phyloP scores from a whole-genome alignment of 2,329 filamentous ascomycete species.

The Scopulariopsis brevicaulis region DNA sequence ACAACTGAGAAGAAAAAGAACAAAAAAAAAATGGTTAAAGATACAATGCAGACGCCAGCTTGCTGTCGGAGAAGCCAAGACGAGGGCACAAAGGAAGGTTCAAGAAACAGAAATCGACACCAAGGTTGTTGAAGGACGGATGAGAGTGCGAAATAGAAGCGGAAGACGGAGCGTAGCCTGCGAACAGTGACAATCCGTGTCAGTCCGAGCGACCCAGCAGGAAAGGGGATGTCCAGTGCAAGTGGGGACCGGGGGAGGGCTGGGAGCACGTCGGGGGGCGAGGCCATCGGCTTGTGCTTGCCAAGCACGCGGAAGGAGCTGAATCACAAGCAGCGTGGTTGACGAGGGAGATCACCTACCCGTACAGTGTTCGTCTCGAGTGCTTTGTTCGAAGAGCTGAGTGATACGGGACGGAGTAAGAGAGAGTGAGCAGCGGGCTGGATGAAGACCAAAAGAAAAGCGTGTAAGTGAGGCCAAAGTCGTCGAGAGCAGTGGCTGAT shows the following conservation, averaged over 20 bases:
- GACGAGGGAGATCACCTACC: conserved; percentile 1
- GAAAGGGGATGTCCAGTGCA: background rate
- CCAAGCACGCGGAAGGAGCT: background rate
- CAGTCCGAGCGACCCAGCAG: background rate
- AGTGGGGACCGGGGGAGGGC: background rate
- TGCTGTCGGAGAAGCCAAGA: conserved; percentile 2
- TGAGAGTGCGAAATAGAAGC: background rate
- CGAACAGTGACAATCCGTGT: background rate
- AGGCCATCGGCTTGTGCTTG: background rate
- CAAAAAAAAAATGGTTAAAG: background rate
- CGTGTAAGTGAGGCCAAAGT: background rate
- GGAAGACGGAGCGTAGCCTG: background rate
- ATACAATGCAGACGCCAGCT: conserved; percentile 2
- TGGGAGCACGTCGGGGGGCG: background rate
- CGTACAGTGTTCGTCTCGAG: conserved; percentile 6
- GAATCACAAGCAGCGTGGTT: background rate
- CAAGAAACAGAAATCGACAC: background rate
- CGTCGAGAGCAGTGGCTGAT: background rate
- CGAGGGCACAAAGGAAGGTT: background rate
- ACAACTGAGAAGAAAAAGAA: background rate
- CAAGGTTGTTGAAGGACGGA: background rate
- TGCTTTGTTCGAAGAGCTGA: background rate
- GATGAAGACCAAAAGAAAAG: background rate
- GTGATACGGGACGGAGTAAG: background rate
- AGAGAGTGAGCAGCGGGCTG: background rate